Percentiles rank a stretch among this genome's conserved stretches.
Conservation (phyloP, 2,329 filamentous ascomycete species). For the Colletotrichum sp. region DNA sequence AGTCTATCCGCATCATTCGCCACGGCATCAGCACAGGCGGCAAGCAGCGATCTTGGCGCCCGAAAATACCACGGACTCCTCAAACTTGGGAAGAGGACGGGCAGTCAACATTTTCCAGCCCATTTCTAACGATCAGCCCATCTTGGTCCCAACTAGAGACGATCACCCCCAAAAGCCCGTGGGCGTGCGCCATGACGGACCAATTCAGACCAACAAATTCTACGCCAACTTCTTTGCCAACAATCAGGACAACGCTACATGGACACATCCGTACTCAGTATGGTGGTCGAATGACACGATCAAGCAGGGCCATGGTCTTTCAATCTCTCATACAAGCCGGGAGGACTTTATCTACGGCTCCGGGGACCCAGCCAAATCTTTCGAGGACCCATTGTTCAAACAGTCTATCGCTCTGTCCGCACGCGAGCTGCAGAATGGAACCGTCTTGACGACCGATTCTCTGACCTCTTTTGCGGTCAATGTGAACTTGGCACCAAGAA, state of each 20-base stretch:
- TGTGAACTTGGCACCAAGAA: slow-evolving; percentile 59
- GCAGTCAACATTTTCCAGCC: neutral
- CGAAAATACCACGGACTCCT: neutral
- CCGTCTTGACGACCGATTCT: slow-evolving; percentile 50
- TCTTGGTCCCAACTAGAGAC: neutral
- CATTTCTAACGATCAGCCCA: neutral
- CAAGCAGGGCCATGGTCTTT: slow-evolving; percentile 61
- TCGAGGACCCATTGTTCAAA: slow-evolving; percentile 39
- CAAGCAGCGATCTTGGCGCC: neutral
- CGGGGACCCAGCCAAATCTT: slow-evolving; percentile 65
- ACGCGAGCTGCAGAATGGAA: slow-evolving; percentile 63
- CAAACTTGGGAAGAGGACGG: neutral
- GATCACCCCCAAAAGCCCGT: slow-evolving; percentile 13
- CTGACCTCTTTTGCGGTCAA: slow-evolving; percentile 59
- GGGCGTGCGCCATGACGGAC: slow-evolving; percentile 26
- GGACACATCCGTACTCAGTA: slow-evolving; percentile 71
- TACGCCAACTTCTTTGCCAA: slow-evolving; percentile 76
- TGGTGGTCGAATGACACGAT: slow-evolving; percentile 60
- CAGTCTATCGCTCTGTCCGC: slow-evolving; percentile 79
- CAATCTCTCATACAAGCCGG: slow-evolving; percentile 70
- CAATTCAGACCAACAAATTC: slow-evolving; percentile 72
- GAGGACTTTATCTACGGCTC: slow-evolving; percentile 66
- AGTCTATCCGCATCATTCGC: neutral
- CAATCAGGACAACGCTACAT: slow-evolving; percentile 66
- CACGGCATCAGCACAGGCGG: neutral